A percentile compares a stretch with the other conserved stretches of the same genome.
These are phyloP conservation scores for Zymoseptoria passerinii DNA, from an alignment of 2,329 filamentous ascomycete species.

Conservation along the genomic window DNA sequence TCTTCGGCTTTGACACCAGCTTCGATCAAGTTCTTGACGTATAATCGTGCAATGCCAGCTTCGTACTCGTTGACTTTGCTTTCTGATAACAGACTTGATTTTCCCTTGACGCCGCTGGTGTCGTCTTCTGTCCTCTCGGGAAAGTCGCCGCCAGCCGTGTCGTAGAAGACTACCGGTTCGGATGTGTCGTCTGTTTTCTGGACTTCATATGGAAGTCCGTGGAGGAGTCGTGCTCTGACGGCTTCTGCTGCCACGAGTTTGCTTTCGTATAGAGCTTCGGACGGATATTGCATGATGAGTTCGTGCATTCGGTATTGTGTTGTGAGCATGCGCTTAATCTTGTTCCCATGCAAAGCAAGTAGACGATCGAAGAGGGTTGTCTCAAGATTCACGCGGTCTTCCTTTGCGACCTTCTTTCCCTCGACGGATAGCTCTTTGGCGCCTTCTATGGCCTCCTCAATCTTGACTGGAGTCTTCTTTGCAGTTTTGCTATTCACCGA, in stretches of 20 bases:
- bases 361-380: conserved; percentile 90
- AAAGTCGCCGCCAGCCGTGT: conserved; percentile 85
- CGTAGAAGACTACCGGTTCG: conserved; percentile 85
- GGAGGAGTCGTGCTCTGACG: conserved; percentile 68
- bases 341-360: conserved; percentile 67
- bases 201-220: conserved; percentile 69
- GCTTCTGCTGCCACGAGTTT: conserved; percentile 71
- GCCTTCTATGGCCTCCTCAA: conserved; percentile 7
- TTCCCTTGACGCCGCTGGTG: conserved; percentile 44
- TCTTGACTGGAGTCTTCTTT: conserved; percentile 23
- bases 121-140: conserved; percentile 68
- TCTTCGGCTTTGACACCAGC: conserved; percentile 74
- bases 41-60: conserved; percentile 67
- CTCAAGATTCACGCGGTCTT: conserved; percentile 51
- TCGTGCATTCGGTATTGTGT: conserved; percentile 98
- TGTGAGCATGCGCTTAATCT: conserved; percentile 89
- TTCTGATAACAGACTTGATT: conserved; percentile 52
- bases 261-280: conserved; percentile 75
- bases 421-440: conserved; percentile 3
- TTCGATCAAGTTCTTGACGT: conserved; percentile 66
- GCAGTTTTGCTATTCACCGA: conserved; percentile 47
- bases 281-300: conserved; percentile 90
- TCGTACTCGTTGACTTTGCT: conserved; percentile 93
- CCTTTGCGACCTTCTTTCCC: conserved; percentile 28
- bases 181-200: conserved; percentile 74